Percentiles rank a stretch among this genome's conserved stretches.
Conservation (phyloP, 495 filamentous ascomycete genomes). For the Penicillium robsamsonii region DNA sequence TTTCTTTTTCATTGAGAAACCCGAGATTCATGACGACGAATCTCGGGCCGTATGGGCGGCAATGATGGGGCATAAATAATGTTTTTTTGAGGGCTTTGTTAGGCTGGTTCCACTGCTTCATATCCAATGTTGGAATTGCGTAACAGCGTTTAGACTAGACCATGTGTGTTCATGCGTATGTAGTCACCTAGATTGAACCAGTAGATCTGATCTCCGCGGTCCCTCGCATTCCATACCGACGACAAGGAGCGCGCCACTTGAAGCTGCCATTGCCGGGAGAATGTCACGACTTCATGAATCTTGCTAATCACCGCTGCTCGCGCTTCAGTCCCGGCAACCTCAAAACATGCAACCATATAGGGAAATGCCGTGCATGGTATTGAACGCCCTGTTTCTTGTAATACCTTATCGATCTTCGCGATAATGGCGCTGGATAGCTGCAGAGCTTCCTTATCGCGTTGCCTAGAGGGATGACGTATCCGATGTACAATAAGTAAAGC, state of each 20-base stretch:
- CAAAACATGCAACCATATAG: constrained; percentile 22
- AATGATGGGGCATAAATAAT: constrained; percentile 8
- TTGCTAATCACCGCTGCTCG: neutral
- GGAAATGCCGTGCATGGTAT: constrained; percentile 20
- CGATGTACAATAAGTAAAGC: constrained; percentile 21
- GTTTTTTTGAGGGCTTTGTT: no score
- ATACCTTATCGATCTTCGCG: constrained; percentile 15
- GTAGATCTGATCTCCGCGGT: constrained; percentile 9
- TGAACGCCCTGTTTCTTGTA: constrained; percentile 10
- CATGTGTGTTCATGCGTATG: neutral
- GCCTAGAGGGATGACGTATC: constrained; percentile 14
- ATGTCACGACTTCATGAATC: constrained; percentile 9
- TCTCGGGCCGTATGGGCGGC: neutral
- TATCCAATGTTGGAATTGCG: neutral
- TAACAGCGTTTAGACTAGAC: neutral
- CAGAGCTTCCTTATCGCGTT: constrained; percentile 8
- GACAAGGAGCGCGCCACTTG: constrained; percentile 1
- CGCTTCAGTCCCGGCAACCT: constrained; percentile 4
- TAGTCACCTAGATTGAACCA: constrained; percentile 18
- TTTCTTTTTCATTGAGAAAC: constrained; percentile 20
- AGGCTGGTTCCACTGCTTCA: neutral
- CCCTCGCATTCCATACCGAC: constrained; percentile 15
- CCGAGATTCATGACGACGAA: constrained; percentile 4
- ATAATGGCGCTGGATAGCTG: constrained; percentile 11
- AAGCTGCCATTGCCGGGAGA: constrained; percentile 17